Percentiles rank a stretch among this genome's conserved stretches.
These are phyloP conservation scores for Gliomastix tumulicola DNA, from an alignment of 2,329 filamentous ascomycete species.

Conservation along the genomic window DNA sequence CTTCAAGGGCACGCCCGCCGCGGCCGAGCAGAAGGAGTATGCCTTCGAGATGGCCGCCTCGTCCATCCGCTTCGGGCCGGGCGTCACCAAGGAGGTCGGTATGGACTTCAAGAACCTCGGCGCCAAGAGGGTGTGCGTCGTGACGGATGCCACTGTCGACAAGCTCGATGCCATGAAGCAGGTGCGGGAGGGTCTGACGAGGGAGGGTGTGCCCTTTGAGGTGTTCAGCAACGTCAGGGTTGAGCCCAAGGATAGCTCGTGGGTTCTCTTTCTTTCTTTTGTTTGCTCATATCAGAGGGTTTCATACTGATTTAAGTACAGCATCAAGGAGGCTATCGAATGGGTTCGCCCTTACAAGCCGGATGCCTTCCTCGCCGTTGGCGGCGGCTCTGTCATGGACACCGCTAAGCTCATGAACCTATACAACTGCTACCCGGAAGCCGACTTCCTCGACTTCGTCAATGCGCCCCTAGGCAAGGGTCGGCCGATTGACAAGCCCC, in stretches of 20 bases:
- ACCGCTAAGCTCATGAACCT: slow-evolving; percentile 99
- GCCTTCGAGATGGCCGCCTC: slow-evolving; percentile 98
- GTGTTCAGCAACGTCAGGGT: slow-evolving; percentile 76
- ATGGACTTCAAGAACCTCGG: slow-evolving; percentile 97
- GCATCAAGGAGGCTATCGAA: slow-evolving; percentile 81
- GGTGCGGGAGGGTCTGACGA: slow-evolving; percentile 70
- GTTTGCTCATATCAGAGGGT: not conserved
- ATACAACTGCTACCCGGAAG: slow-evolving; percentile 83
- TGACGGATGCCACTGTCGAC: slow-evolving; percentile 79
- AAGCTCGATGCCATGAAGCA: slow-evolving; percentile 86
- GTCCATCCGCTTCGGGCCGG: slow-evolving; percentile 87
- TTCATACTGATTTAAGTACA: slow-evolving; percentile 22
- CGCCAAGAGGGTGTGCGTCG: slow-evolving; percentile 79
- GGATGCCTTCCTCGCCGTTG: slow-evolving; percentile 90
- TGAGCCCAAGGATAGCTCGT: slow-evolving; percentile 94
- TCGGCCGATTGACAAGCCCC: slow-evolving; percentile 55
- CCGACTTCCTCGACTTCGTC: slow-evolving; percentile 94
- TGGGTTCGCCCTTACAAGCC: slow-evolving; percentile 75
- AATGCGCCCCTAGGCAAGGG: slow-evolving; percentile 74
- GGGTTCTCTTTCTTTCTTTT: slow-evolving; percentile 24
- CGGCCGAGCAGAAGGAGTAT: slow-evolving; percentile 75
- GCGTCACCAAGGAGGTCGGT: slow-evolving; percentile 89
- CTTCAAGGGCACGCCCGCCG: slow-evolving; percentile 60
- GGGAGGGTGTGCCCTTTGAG: slow-evolving; percentile 72
- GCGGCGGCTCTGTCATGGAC: slow-evolving; percentile 87